Conservation (phyloP, 805 yeast genomes). For the Ogataea nonfermentans region DNA sequence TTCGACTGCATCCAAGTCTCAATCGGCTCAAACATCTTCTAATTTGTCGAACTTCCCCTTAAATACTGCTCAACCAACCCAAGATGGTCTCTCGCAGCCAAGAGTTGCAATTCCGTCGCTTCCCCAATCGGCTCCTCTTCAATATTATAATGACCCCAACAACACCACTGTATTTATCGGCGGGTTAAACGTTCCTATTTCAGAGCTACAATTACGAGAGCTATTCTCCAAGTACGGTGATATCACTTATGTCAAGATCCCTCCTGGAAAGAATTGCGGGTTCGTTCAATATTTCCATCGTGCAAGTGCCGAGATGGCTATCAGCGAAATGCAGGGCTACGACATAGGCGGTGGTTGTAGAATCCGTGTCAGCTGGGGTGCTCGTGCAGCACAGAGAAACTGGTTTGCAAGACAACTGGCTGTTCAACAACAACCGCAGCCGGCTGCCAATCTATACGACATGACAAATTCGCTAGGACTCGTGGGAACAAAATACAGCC, state of each 20-base stretch:
- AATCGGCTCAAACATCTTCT: constrained; percentile 7
- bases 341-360: constrained; percentile 76
- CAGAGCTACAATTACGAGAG: constrained; percentile 59
- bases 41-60: constrained; percentile 4
- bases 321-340: constrained; percentile 84
- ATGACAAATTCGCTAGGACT: constrained; percentile 27
- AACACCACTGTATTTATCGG: constrained; percentile 81
- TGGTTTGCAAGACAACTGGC: constrained; percentile 36
- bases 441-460: constrained; percentile 12
- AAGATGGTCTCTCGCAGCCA: constrained; percentile 12
- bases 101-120: constrained; percentile 26
- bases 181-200: constrained; percentile 57
- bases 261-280: constrained; percentile 76
- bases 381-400: constrained; percentile 47
- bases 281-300: constrained; percentile 80
- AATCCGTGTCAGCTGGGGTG: constrained; percentile 86
- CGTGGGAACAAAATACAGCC: constrained; percentile 21
- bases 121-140: constrained; percentile 45
- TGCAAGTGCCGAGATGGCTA: constrained; percentile 81
- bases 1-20: constrained; percentile 55
- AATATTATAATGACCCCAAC: constrained; percentile 69
- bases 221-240: constrained; percentile 69
- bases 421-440: constrained; percentile 24
- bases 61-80: constrained; percentile 9
- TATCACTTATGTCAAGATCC: constrained; percentile 75